phyloP scores from a whole-genome alignment of 805 yeast species.

The Yarrowia deformans region DNA sequence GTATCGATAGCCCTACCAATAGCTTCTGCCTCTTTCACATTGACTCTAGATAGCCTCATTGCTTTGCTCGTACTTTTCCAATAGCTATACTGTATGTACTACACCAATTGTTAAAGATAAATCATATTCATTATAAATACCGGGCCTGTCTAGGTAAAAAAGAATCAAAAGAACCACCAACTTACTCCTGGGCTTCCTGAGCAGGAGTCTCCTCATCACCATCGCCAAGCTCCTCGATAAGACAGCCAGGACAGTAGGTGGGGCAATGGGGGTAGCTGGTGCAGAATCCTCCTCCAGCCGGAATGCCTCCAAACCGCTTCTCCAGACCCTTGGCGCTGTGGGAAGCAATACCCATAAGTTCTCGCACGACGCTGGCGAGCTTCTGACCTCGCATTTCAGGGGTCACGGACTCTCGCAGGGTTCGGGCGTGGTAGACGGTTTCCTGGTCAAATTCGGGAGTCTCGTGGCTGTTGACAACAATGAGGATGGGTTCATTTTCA shows the following conservation, averaged over 20 bases:
- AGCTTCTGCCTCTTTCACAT: too few species aligned
- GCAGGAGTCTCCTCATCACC: not conserved
- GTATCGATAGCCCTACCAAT: too few species aligned
- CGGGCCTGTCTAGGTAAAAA: too few species aligned
- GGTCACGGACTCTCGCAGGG: not conserved
- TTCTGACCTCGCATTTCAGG: conserved; percentile 5
- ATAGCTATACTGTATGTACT: too few species aligned
- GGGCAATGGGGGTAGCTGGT: not conserved
- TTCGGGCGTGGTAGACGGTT: not conserved
- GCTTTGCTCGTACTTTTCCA: too few species aligned
- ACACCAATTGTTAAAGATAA: too few species aligned
- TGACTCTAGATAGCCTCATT: too few species aligned
- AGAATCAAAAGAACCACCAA: too few species aligned
- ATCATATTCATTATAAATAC: too few species aligned
- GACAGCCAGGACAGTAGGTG: conserved; percentile 3
- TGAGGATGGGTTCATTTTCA: not conserved
- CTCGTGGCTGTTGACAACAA: not conserved
- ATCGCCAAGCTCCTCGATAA: not conserved
- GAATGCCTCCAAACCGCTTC: not conserved
- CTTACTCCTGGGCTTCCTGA: not conserved
- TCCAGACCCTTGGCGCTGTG: not conserved
- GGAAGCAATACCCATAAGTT: not conserved
- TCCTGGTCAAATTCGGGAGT: conserved; percentile 2
- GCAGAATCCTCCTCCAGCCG: not conserved
- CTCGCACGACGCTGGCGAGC: conserved; percentile 2